Evolutionary conservation across 2,329 filamentous ascomycete genomes (phyloP).

Genomic region (Chalara sp.): DNA sequence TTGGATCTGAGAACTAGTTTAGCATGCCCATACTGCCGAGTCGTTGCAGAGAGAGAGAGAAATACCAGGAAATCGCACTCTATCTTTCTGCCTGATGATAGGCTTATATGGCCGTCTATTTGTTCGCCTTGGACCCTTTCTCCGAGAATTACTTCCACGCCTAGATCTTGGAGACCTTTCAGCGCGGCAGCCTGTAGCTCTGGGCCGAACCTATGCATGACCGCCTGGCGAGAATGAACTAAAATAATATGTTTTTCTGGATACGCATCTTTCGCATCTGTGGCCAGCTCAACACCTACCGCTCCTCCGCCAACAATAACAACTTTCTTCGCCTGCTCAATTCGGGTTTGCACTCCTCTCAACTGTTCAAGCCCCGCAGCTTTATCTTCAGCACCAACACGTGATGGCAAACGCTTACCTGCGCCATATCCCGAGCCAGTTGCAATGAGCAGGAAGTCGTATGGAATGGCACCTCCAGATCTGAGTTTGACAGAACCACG

Average conservation of each 20-base stretch:
- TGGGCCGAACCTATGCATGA: conserved; percentile 36
- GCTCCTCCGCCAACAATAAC: conserved; percentile 38
- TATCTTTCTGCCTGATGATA: neutral
- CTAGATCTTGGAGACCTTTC: conserved; percentile 28
- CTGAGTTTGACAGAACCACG: conserved; percentile 26
- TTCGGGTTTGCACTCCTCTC: conserved; percentile 23
- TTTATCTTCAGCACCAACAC: conserved; percentile 24
- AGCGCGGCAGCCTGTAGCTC: conserved; percentile 31
- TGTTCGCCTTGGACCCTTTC: neutral
- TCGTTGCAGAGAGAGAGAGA: neutral
- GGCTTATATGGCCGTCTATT: neutral
- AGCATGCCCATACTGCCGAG: neutral
- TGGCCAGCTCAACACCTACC: conserved; percentile 42
- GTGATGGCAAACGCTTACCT: conserved; percentile 20
- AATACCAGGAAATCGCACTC: neutral
- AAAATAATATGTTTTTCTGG: conserved; percentile 39
- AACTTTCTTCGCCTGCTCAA: conserved; percentile 22
- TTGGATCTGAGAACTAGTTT: conserved; percentile 29
- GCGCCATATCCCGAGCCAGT: conserved; percentile 31
- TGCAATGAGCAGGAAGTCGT: conserved; percentile 36
- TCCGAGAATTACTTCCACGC: conserved; percentile 29
- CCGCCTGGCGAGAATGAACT: conserved; percentile 36
- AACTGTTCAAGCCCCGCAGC: conserved; percentile 26
- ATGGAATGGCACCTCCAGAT: conserved; percentile 30
- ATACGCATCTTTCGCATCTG: conserved; percentile 40